Evolutionary conservation across 441 rosid species (phyloP), one percentile per base, ranked within the genome.

Genomic region (Hura crepitans): DNA sequence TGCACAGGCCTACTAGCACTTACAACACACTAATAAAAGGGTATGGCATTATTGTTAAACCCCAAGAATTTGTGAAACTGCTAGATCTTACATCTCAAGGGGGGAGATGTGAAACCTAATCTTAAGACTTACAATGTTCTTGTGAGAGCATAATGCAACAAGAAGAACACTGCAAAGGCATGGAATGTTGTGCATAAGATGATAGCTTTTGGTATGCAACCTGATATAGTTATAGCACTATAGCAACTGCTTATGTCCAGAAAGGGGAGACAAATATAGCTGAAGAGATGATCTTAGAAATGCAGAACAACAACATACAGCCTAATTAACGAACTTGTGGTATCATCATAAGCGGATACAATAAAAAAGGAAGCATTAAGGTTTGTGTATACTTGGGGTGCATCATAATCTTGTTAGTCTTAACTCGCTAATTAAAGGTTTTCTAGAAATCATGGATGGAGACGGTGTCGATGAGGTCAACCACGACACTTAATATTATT

Each of bases 291-390:
- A 83, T 91, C 77, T 73, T 80, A 6, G 84, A 90, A 81, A 94
- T 94, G 96, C 78, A 76, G 77, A 84, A 81, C 70, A 82, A 74
- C 69, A 75, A 80, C 64, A 84, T 94, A 67, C 61, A 71, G 20
- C 96, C 96, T 30, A 91, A 90, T 42, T 91, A 82, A 71, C 96
- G 96, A 50, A 91, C 96, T 22, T 94, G 93, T 39, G 87, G 96
- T 20, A 90, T 81, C 69, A 89, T 94, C 50, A 74, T 89, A 39
- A 80, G 83, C 39, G 97, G 97, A 17, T 89, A 91, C 65, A 89
- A 96, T 77, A 87, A 86, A 83, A 97, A 94, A 77, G 87, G 92
- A 4, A 90, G 83, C 56, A 85, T 79, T 81, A 71, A 88, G 90
- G 77, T 90, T 94, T 72, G 75, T 90, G 65, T 76, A 79, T 74